Percentiles rank a stretch among this genome's conserved stretches.
phyloP scores from a whole-genome alignment of 306 rosid genomes.

The Citrullus amarus region DNA sequence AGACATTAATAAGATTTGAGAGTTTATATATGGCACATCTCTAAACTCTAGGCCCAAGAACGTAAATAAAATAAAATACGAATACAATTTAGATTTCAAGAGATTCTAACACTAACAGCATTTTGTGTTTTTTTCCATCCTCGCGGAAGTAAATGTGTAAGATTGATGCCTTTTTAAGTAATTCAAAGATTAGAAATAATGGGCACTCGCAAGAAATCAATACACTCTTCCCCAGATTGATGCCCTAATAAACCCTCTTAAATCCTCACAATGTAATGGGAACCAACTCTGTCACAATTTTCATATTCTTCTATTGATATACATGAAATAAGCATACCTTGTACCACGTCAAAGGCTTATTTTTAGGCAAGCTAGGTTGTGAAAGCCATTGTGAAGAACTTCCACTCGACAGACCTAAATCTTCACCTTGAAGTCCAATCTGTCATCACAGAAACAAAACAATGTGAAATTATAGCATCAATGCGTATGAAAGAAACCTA shows the following conservation, averaged over 20 bases:
- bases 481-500: background rate
- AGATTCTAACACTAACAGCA: background rate
- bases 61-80: no score
- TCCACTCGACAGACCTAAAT: slow-evolving; percentile 42
- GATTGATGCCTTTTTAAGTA: no score
- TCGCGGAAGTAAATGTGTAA: no score
- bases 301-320: background rate
- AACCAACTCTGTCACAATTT: background rate
- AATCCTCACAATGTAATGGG: background rate
- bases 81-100: no score
- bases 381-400: slow-evolving; percentile 60
- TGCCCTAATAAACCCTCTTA: background rate
- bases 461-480: background rate
- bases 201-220: background rate
- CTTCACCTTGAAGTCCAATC: slow-evolving; percentile 86
- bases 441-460: slow-evolving; percentile 16
- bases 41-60: no score
- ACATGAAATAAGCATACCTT: slow-evolving; percentile 43
- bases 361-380: slow-evolving; percentile 50
- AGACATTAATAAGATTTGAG: no score
- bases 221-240: background rate
- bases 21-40: no score
- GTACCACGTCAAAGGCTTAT: slow-evolving; percentile 84
- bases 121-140: no score
- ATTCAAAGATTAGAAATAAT: background rate